Base-by-base conservation (phyloP, 352 stramenopile genomes). In the Phytophthora kernoviae region DNA sequence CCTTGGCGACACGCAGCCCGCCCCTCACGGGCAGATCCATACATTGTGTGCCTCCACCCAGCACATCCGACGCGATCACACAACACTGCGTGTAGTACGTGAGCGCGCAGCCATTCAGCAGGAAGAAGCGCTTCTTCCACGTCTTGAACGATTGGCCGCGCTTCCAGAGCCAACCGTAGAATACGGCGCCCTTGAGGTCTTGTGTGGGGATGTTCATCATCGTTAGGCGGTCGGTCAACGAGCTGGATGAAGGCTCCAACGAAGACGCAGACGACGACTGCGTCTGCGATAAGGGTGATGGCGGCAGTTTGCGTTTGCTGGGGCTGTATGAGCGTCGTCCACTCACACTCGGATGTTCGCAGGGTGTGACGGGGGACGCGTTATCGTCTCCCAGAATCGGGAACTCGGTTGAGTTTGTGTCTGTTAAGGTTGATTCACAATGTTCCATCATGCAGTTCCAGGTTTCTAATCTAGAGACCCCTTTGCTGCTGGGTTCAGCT, bases 151-250 rank as follows among this genome's bases (percentile, higher is more conserved):
- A 81, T 53, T 81, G 76, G 20, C 81, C 81, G 24, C 81, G 78
- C 58, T 91, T 91, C 81, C 81, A 91, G 33, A 91, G 79, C 81
- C 81, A 91, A 22, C 81, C 81, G 44, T 91, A 86, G 58, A 87
- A 88, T 36, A 79, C 79, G 15, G 75, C 54, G 36, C 81, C 81
- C 20, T 69, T 71, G 11, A 90, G 61, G n/a, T 76, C 65, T 64
- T 87, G 80, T 54, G 65, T 86, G 32, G 73, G 74, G 54, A 88
- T 80, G 49, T 83, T 84, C 72, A 81, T 84, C 65, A 82, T 81
- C 2, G 77, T 86, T 27, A 84, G 71, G 17, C 76, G 76, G 46
- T 88, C 78, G 34, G 70, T 65, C 27, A 90, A 71, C 43, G 77
- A 68, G 36, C 51, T 60, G 15, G 49, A 18, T 30, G 57, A 18